Evolutionary conservation across 2,329 filamentous ascomycete genomes (phyloP).

Genomic region (Podosphaera leucotricha): DNA sequence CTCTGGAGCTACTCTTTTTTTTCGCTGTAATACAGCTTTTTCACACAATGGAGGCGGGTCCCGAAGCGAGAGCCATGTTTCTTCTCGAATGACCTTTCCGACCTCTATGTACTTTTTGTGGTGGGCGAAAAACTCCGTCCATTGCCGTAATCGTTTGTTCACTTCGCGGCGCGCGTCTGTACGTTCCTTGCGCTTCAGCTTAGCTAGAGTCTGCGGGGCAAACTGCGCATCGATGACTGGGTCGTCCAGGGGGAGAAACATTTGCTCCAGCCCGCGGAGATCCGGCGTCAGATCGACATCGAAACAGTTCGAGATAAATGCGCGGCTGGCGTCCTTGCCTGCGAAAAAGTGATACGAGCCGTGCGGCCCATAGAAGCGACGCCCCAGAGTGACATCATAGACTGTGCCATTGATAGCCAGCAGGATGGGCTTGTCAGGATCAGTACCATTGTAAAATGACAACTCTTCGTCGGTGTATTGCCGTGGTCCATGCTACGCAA

Average conservation of each 20-base stretch:
- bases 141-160: slow-evolving; percentile 46
- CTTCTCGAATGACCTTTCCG: slow-evolving; percentile 44
- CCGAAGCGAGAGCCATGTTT: slow-evolving; percentile 34
- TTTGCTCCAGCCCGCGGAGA: slow-evolving; percentile 65
- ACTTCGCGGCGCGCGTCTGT: slow-evolving; percentile 40
- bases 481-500: slow-evolving; percentile 29
- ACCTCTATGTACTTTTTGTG: slow-evolving; percentile 63
- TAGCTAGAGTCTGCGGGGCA: slow-evolving; percentile 27
- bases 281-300: slow-evolving; percentile 54
- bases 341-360: slow-evolving; percentile 75
- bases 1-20: slow-evolving; percentile 22
- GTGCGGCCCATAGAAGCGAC: slow-evolving; percentile 54
- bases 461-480: slow-evolving; percentile 57
- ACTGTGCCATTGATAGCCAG: slow-evolving; percentile 73
- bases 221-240: slow-evolving; percentile 35
- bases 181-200: slow-evolving; percentile 36
- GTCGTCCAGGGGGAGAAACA: slow-evolving; percentile 48
- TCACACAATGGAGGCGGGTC: slow-evolving; percentile 35
- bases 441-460: slow-evolving; percentile 49
- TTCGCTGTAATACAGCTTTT: slow-evolving; percentile 34
- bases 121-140: slow-evolving; percentile 56
- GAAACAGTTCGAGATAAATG: slow-evolving; percentile 87
- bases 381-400: slow-evolving; percentile 55
- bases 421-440: slow-evolving; percentile 58
- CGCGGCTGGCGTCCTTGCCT: slow-evolving; percentile 65